Evolutionary conservation across 2,329 filamentous ascomycete genomes (phyloP).

Genomic region (Cytospora schulzeri): DNA sequence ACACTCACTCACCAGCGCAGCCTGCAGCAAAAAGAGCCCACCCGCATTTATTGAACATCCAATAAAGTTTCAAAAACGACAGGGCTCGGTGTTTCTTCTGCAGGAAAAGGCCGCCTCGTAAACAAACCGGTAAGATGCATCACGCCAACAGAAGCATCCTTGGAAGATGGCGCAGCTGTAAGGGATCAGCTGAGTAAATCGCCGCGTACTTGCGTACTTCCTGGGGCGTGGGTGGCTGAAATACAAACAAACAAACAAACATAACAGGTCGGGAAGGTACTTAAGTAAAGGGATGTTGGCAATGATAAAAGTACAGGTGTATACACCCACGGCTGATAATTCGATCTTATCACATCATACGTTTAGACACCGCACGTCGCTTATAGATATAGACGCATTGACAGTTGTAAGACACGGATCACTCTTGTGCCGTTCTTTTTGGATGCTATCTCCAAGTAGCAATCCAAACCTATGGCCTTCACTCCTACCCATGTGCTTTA

Average conservation of each 20-base stretch:
- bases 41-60: constrained; percentile 4
- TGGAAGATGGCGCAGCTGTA: constrained; percentile 3
- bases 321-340: not conserved
- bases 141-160: not conserved
- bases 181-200: constrained; percentile 17
- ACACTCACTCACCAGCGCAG: too few relatives aligned
- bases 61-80: constrained; percentile 4
- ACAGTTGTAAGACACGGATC: not conserved
- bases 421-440: not conserved
- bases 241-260: not conserved
- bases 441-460: not conserved
- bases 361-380: not conserved
- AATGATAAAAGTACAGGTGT: too few relatives aligned
- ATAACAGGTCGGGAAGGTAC: not conserved
- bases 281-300: too few relatives aligned
- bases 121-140: constrained; percentile 2
- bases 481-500: not conserved
- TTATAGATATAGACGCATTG: not conserved
- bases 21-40: constrained; percentile 10
- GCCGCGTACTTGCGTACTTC: not conserved
- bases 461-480: not conserved
- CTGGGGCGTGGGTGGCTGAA: not conserved
- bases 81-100: constrained; percentile 5
- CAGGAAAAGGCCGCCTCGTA: constrained; percentile 17
- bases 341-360: not conserved